A percentile compares a stretch with the other conserved stretches of the same genome.
Evolutionary conservation across 2,329 filamentous ascomycete genomes (phyloP).

Genomic region (Pseudodiploospora longispora): DNA sequence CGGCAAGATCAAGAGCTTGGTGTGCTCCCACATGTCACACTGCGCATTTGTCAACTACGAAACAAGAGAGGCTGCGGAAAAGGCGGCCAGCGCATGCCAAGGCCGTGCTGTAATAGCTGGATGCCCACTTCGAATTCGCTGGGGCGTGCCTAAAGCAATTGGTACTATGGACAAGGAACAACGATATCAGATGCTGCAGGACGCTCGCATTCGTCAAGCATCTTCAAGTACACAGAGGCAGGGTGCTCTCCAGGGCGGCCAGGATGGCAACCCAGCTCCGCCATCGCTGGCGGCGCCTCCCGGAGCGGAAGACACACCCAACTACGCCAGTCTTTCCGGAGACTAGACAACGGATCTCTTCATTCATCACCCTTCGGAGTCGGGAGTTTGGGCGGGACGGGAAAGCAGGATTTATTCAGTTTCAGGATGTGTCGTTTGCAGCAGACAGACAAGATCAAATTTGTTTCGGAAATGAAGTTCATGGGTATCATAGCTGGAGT

Average conservation of each 20-base stretch:
- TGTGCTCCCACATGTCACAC: constrained; percentile 95
- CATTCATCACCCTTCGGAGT: constrained; percentile 14
- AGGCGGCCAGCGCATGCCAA: constrained; percentile 74
- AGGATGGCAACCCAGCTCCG: constrained; percentile 8
- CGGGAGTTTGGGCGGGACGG: constrained; percentile 19
- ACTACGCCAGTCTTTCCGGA: constrained; percentile 79
- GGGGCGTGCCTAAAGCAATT: constrained; percentile 86
- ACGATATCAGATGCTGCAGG: constrained; percentile 69
- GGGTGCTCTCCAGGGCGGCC: constrained; percentile 25
- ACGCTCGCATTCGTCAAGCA: constrained; percentile 44
- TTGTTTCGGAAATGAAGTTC: background rate
- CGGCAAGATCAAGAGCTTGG: constrained; percentile 82
- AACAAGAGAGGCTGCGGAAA: constrained; percentile 75
- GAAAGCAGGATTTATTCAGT: constrained; percentile 6
- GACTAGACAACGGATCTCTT: constrained; percentile 40
- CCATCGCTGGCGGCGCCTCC: constrained; percentile 65
- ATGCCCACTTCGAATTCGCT: constrained; percentile 81
- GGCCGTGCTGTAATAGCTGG: constrained; percentile 85
- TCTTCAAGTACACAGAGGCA: constrained; percentile 20
- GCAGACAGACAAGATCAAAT: no score
- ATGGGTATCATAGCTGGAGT: constrained; percentile 13
- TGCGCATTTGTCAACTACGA: constrained; percentile 96
- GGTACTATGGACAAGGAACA: constrained; percentile 88
- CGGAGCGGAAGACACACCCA: constrained; percentile 61
- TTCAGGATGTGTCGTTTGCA: no score